Conservation (phyloP, 2,329 filamentous ascomycete species). For the Cadophora gregata region DNA sequence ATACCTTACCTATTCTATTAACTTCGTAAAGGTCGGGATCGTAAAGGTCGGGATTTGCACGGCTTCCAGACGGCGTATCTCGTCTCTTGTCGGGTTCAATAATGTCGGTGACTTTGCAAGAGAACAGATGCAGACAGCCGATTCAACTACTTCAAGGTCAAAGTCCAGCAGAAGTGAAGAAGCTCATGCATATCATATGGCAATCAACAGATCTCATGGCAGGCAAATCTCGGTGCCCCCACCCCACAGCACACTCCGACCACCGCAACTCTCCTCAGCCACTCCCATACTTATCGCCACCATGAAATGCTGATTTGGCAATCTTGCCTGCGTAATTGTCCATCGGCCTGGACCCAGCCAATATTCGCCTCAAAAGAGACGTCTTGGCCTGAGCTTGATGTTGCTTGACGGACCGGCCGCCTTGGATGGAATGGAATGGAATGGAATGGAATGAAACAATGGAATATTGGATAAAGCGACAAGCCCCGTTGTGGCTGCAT, state of each 20-base stretch:
- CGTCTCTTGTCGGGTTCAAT: too few species aligned
- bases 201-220: not conserved
- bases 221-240: not conserved
- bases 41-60: too few species aligned
- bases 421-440: not conserved
- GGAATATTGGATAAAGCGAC: conserved; percentile 7
- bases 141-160: not conserved
- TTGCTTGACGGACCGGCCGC: not conserved
- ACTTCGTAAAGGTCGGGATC: too few species aligned
- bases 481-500: conserved; percentile 5
- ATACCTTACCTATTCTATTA: too few species aligned
- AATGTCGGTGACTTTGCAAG: too few species aligned
- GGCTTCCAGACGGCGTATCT: too few species aligned
- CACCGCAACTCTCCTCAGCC: not conserved
- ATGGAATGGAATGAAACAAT: not conserved
- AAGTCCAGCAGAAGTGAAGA: conserved; percentile 6
- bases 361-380: not conserved
- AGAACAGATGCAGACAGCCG: too few species aligned
- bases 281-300: not conserved
- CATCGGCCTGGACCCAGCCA: not conserved
- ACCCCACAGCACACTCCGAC: not conserved
- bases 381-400: not conserved
- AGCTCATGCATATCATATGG: not conserved
- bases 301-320: not conserved
- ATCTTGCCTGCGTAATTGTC: not conserved